Percentiles rank a stretch among this genome's conserved stretches.
Conservation (phyloP, 208 protist genomes). For the Jaenimonas drosophilae region DNA sequence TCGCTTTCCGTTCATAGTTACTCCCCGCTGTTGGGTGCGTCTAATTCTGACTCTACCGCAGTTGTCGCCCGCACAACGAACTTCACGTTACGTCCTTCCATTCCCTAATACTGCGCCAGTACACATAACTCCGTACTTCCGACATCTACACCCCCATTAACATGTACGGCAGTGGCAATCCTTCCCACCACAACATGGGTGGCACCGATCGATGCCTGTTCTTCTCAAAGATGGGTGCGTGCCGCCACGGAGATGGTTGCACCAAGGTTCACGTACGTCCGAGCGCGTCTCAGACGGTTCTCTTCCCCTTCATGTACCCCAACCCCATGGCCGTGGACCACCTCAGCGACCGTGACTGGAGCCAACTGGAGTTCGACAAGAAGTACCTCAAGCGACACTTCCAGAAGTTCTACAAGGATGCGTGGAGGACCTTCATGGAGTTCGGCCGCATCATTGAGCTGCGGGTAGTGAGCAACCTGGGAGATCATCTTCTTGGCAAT, state of each 20-base stretch:
- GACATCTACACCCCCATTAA: background rate
- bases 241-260: conserved; percentile 96
- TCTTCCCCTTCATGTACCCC: conserved; percentile 96
- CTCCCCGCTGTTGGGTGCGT: background rate
- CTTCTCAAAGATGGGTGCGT: conserved; percentile 98
- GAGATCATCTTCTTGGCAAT: conserved; percentile 96
- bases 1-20: too few relatives aligned
- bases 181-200: background rate
- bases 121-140: background rate
- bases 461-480: conserved; percentile 94
- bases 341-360: conserved; percentile 51
- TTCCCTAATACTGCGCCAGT: background rate
- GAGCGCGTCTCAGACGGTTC: conserved; percentile 88
- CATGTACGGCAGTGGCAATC: background rate
- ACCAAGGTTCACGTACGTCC: conserved; percentile 93
- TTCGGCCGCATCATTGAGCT: conserved; percentile 93
- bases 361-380: conserved; percentile 53
- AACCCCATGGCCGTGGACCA: conserved; percentile 73
- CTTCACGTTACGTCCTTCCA: too few relatives aligned
- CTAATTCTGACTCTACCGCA: background rate
- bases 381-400: conserved; percentile 91
- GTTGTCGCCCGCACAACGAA: too few relatives aligned
- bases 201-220: conserved; percentile 81
- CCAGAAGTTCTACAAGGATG: conserved; percentile 96
- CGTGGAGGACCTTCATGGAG: conserved; percentile 91